These are phyloP conservation scores for Entophlyctis helioformis DNA, from an alignment of 192 early-diverging fungal genomes.

Conservation along the genomic window DNA sequence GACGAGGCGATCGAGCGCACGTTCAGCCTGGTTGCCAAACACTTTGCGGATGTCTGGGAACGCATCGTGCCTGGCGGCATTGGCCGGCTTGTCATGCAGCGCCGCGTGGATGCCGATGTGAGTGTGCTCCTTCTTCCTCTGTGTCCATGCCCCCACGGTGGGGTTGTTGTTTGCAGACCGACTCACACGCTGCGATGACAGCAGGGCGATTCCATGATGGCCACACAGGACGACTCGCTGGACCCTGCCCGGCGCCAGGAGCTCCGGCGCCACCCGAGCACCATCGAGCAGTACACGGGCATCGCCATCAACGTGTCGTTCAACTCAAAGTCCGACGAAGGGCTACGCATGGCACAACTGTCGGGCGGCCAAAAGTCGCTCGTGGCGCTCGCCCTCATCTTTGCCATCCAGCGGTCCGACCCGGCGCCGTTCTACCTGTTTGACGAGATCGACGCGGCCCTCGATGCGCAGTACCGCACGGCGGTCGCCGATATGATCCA, in stretches of 20 bases:
- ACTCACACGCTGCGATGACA: background rate
- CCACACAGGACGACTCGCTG: background rate
- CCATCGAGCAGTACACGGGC: constrained; percentile 78
- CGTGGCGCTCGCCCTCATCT: constrained; percentile 92
- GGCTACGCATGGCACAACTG: constrained; percentile 85
- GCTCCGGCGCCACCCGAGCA: background rate
- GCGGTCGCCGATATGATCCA: constrained; percentile 73
- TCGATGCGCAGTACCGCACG: constrained; percentile 89
- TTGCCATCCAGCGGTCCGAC: constrained; percentile 96
- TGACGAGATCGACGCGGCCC: constrained; percentile 98
- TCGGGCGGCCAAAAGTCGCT: constrained; percentile 97
- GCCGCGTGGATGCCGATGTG: constrained; percentile 39
- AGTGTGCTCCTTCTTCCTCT: no score
- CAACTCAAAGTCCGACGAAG: constrained; percentile 76
- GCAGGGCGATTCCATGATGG: background rate
- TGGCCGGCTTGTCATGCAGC: constrained; percentile 78
- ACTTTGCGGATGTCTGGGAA: constrained; percentile 81
- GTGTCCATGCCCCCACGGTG: background rate
- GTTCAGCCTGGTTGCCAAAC: constrained; percentile 80
- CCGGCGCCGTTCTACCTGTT: constrained; percentile 99
- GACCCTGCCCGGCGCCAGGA: background rate
- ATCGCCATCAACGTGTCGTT: constrained; percentile 91
- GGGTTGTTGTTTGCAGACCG: background rate
- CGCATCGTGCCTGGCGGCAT: constrained; percentile 79
- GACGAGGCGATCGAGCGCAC: constrained; percentile 96